Evolutionary conservation across 2,329 filamentous ascomycete species (phyloP).

Genomic region (Aspergillus costaricaensis): DNA sequence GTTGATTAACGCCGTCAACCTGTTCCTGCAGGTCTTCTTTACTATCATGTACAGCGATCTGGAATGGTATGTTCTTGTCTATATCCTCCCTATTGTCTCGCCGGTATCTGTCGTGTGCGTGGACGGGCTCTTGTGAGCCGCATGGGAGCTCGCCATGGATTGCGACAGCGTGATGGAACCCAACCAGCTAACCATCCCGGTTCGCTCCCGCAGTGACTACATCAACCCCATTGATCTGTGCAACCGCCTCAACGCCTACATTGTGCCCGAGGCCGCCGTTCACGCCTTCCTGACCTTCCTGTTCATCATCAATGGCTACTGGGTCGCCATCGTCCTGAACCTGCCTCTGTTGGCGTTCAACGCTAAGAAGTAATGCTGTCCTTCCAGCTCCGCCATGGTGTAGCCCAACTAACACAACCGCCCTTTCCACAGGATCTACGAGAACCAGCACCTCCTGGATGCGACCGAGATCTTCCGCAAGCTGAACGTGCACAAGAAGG

Average conservation of each 20-base stretch:
- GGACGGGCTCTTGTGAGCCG: neutral
- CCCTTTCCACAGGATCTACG: slow-evolving; percentile 70
- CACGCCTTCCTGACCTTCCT: slow-evolving; percentile 94
- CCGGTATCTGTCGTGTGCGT: neutral
- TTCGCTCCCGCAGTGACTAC: slow-evolving; percentile 71
- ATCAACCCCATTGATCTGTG: slow-evolving; percentile 99
- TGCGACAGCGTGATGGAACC: slow-evolving; percentile 11
- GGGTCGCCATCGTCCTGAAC: slow-evolving; percentile 90
- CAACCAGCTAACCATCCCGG: slow-evolving; percentile 36
- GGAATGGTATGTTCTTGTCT: slow-evolving; percentile 73
- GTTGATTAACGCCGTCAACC: slow-evolving; percentile 99
- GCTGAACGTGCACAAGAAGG: slow-evolving; percentile 98
- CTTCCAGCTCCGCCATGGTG: neutral
- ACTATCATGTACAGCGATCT: slow-evolving; percentile 99
- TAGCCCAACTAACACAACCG: slow-evolving; percentile 25
- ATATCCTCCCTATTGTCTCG: neutral
- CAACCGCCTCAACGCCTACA: slow-evolving; percentile 99
- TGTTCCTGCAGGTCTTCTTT: slow-evolving; percentile 99
- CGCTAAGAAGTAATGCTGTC: slow-evolving; percentile 82
- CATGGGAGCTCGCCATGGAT: slow-evolving; percentile 1
- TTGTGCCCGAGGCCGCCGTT: slow-evolving; percentile 95
- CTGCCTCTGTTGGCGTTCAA: slow-evolving; percentile 91
- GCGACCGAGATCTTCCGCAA: slow-evolving; percentile 99
- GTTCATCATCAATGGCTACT: slow-evolving; percentile 98
- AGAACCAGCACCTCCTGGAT: slow-evolving; percentile 95